Evolutionary conservation across 208 protist species (phyloP), one percentile per base, ranked within the genome.

Genomic region (Naegleria fowleri): DNA sequence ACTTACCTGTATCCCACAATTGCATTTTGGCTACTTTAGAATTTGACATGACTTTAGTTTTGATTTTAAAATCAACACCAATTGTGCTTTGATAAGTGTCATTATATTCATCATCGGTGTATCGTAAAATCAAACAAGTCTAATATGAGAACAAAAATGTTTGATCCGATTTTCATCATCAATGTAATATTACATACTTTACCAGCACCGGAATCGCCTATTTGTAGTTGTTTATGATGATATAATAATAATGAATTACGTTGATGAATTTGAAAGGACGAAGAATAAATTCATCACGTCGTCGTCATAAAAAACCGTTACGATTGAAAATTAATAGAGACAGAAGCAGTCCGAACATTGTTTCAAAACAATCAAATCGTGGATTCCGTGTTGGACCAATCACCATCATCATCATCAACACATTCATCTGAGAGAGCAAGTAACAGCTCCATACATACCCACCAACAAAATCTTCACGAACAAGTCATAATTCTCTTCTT

Each of bases 21-120:
- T 85, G 79, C 38, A 43, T 22, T 85, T 25, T 85, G 13, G 38
- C 38, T 25, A 85, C n/a, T 43, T 85, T 85, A n/a, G 38, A 5
- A 43, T 85, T 41, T 85, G 15, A 5, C n/a, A 29, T 85, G 41
- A 29, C 4, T 43, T 16, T 85, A 36, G 6, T 85, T 25, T 85
- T 85, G 13, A 43, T 85, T 85, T 85, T 43, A 85, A 85, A 85
- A 29, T 85, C 79, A 43, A 85, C 79, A 43, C 79, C 79, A 22
- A 85, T 85, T 5, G 79, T 85, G 22, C 38, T 43, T 85, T 43
- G n/a, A 85, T 43, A 43, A 43, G n/a, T 29, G 13, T 85, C 79
- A 85, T 43, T 85, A 43, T 43, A 85, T 85, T 85, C 79, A 85
- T 85, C 22, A 43, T 85, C 79, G 2, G 79, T 41, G n/a, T 43